These are phyloP conservation scores for Urostyla sp. DNA, from an alignment of 73 alveolate species.

Conservation along the genomic window DNA sequence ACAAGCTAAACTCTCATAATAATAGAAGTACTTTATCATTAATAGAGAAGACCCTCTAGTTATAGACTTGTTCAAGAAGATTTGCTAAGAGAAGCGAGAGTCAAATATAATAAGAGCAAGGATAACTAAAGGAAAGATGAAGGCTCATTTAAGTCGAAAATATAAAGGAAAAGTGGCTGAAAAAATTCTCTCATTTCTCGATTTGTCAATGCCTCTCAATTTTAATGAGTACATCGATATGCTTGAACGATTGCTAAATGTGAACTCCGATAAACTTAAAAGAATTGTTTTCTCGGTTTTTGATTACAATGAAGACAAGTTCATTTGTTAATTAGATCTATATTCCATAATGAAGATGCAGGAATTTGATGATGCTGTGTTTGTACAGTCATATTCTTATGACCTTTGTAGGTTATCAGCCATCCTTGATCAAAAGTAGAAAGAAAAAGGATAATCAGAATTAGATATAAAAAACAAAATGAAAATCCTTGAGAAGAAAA, in stretches of 20 bases:
- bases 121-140: constrained; percentile 40
- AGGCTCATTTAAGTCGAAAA: constrained; percentile 46
- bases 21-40: constrained; percentile 5
- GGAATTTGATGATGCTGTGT: constrained; percentile 47
- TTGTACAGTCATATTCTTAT: constrained; percentile 29
- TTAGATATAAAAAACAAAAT: constrained; percentile 31
- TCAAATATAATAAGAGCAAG: constrained; percentile 40
- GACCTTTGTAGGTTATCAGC: constrained; percentile 43
- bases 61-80: constrained; percentile 21
- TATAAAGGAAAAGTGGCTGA: constrained; percentile 56
- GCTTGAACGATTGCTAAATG: constrained; percentile 18
- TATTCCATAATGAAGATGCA: constrained; percentile 48
- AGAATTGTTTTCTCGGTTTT: constrained; percentile 34
- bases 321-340: constrained; percentile 28
- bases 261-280: constrained; percentile 17
- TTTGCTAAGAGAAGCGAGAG: constrained; percentile 42
- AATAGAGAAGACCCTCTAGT: constrained; percentile 36
- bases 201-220: constrained; percentile 32
- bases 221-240: constrained; percentile 2
- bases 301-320: constrained; percentile 43
- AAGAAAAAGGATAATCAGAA: constrained; percentile 19
- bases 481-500: constrained; percentile 30
- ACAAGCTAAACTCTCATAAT: too few species aligned
- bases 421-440: constrained; percentile 24
- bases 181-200: constrained; percentile 25